phyloP scores from a whole-genome alignment of 805 yeast species.

The Lipomyces japonicus region DNA sequence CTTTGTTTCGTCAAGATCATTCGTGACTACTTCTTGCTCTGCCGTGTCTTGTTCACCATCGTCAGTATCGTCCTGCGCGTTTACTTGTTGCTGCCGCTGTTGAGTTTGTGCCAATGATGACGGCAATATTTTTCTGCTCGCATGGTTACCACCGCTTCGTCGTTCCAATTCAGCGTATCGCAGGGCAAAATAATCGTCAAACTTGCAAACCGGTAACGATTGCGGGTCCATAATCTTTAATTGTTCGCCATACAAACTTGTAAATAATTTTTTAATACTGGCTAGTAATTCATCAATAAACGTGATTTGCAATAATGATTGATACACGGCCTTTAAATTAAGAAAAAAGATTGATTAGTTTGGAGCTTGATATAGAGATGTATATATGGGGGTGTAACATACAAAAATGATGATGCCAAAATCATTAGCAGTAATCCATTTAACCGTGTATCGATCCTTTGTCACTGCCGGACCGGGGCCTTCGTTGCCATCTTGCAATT shows the following conservation, averaged over 20 bases:
- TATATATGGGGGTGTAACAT: no score
- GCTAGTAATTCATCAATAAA: constrained; percentile 37
- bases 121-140: constrained; percentile 1
- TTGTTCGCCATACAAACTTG: constrained; percentile 31
- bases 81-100: no score
- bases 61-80: constrained; percentile 3
- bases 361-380: no score
- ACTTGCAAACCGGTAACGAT: constrained; percentile 27
- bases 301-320: constrained; percentile 37
- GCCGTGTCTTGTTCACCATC: constrained; percentile 6
- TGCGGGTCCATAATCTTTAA: constrained; percentile 13
- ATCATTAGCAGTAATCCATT: constrained; percentile 44
- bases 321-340: constrained; percentile 36
- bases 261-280: constrained; percentile 37
- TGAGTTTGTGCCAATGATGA: no score
- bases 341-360: no score
- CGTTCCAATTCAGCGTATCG: constrained; percentile 34
- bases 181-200: constrained; percentile 35
- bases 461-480: constrained; percentile 26
- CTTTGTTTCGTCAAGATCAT: background rate
- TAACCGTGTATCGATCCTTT: constrained; percentile 45
- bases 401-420: constrained; percentile 43
- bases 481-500: no score
- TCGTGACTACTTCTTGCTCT: background rate
- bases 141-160: constrained; percentile 6